phyloP scores from a whole-genome alignment of 805 yeast genomes.

The Candida vartiovaarae region DNA sequence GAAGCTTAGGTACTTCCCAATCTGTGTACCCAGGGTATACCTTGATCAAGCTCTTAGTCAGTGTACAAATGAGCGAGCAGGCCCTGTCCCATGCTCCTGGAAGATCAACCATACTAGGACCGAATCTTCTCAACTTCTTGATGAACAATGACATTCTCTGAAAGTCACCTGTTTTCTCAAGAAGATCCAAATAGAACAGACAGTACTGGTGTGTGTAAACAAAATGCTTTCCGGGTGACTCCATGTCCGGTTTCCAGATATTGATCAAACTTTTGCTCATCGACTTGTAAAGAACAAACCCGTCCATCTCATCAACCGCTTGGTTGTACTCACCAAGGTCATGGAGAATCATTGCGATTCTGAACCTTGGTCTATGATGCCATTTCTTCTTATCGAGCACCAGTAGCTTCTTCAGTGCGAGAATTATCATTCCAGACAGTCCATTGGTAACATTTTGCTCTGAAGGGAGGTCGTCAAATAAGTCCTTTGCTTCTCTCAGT shows the following conservation, averaged over 20 bases:
- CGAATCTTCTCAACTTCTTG: constrained; percentile 70
- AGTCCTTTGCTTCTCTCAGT: constrained; percentile 28
- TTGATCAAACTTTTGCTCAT: constrained; percentile 65
- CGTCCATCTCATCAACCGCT: constrained; percentile 60
- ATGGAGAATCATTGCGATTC: constrained; percentile 56
- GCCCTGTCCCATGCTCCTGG: constrained; percentile 60
- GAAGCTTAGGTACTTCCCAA: constrained; percentile 36
- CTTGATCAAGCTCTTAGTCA: constrained; percentile 38
- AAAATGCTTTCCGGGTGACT: constrained; percentile 90
- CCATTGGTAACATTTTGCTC: constrained; percentile 15
- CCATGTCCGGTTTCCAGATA: constrained; percentile 91
- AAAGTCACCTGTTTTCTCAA: constrained; percentile 48
- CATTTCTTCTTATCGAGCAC: constrained; percentile 73
- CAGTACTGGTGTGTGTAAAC: constrained; percentile 68
- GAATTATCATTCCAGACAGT: constrained; percentile 35
- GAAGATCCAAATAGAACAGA: constrained; percentile 49
- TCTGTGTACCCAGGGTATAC: constrained; percentile 47
- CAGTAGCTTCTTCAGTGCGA: constrained; percentile 40
- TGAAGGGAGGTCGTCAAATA: constrained; percentile 13
- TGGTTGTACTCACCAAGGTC: constrained; percentile 42
- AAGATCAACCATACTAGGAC: constrained; percentile 66
- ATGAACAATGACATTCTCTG: constrained; percentile 52
- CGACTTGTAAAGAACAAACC: constrained; percentile 58
- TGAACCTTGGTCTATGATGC: constrained; percentile 82
- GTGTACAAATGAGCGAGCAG: constrained; percentile 43